Evolutionary conservation across 1,284 basidiomycete species (phyloP), one percentile per base, ranked within the genome.

Genomic region (Ganoderma multipileum): DNA sequence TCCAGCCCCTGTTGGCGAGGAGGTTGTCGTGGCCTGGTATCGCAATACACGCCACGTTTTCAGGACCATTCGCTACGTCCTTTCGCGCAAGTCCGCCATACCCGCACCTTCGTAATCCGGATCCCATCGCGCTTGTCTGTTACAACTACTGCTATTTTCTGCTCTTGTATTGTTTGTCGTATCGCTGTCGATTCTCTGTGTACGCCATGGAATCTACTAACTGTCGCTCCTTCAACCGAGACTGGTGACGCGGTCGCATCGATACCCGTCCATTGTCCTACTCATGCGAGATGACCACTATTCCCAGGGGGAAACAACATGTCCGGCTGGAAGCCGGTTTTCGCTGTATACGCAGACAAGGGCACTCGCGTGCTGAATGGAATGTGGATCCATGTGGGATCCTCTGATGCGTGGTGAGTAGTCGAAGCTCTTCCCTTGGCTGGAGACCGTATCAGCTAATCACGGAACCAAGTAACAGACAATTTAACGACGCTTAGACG

Each of bases 31-130:
- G 3, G 54, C 44, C 8, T 47, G 63, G 26, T 59, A 58, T 16
- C 41, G 39, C 11, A 57, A 42, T 26, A 38, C 64, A 30, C 36
- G 44, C 7, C 69, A 71, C 26, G 4, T 26, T 0, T 68, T 60
- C 33, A 57, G 64, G 0, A 68, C 69, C 16, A 11, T 44, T 5
- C 47, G 58, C 1, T 71, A 66, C 38, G 28, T 68, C 28, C 9
- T 71, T 2, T 52, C 57, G 9, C 44, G 61, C 9, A 67, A 67
- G 47, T 20, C 55, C 6, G 44, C 66, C 9, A 63, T 67, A 47
- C 52, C 63, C 14, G 18, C 42, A 0, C 54, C 54, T 7, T 55
- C 54, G 28, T 33, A 4, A 33, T 50, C 47, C 54, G n/a, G n/a
- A n/a, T n/a, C n/a, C 5, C 54, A 18, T 26, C 47, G 20, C 4